A percentile compares a stretch with the other conserved stretches of the same genome.
phyloP scores from a whole-genome alignment of 2,329 filamentous ascomycete species.

The Harringtonia lauricola region DNA sequence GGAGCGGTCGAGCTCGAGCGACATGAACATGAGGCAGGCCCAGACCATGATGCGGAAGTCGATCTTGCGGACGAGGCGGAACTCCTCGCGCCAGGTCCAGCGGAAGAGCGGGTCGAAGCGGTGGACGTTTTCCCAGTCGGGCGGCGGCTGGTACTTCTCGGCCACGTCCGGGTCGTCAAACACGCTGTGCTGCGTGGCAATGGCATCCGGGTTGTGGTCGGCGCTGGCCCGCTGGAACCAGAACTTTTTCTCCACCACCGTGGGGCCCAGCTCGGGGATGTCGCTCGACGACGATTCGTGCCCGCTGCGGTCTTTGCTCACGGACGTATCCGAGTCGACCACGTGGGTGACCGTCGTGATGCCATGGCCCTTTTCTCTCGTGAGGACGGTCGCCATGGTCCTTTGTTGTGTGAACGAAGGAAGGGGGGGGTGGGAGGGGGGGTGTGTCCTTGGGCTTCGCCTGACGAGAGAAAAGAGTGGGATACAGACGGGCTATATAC shows the following conservation, averaged over 20 bases:
- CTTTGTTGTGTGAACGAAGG: neutral
- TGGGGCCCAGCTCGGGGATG: constrained; percentile 18
- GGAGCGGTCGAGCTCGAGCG: constrained; percentile 36
- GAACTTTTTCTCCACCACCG: constrained; percentile 18
- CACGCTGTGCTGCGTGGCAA: constrained; percentile 25
- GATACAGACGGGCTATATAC: no score
- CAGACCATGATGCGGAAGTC: constrained; percentile 30
- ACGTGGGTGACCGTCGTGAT: neutral
- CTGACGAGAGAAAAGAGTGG: no score
- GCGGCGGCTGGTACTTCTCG: constrained; percentile 21
- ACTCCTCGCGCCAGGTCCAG: constrained; percentile 30
- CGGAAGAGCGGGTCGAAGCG: constrained; percentile 34
- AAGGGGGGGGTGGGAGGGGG: no score
- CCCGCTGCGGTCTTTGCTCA: neutral
- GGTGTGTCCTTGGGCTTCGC: no score
- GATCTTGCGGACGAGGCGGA: constrained; percentile 32
- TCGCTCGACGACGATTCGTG: neutral
- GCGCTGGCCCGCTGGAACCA: constrained; percentile 19
- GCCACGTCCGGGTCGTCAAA: constrained; percentile 26
- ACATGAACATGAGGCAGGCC: constrained; percentile 37
- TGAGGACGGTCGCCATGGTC: constrained; percentile 16
- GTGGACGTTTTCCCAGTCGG: constrained; percentile 28
- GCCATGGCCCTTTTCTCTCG: constrained; percentile 7
- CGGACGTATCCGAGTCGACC: constrained; percentile 8
- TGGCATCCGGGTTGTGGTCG: constrained; percentile 19